Evolutionary conservation across 805 yeast species (phyloP), one percentile per base, ranked within the genome.

Genomic region (Limtongia smithiae): DNA sequence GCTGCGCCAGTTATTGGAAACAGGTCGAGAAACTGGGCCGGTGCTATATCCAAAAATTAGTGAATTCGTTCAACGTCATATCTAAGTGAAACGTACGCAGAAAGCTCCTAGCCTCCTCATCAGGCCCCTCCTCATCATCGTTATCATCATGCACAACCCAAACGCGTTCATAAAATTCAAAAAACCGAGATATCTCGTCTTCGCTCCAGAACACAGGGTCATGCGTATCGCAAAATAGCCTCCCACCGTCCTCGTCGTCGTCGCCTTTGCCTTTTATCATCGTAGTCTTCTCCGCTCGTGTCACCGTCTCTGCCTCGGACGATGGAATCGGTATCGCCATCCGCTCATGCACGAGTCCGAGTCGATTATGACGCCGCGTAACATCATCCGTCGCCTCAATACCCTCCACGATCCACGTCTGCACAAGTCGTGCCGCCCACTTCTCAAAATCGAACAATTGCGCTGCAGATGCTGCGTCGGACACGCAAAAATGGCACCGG

Each of bases 361-460:
- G 33, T 15, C 38, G 15, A 18, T 50, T 31, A 18, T 25, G 31
- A 2, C n/a, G 14, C 9, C 15, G 30, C 27, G 50, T 44, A 11
- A 15, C 25, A 9, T 35, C 33, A 27, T 48, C 54, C 8, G 35
- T 27, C 18, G 18, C 21, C 11, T 46, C 46, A 47, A 44, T 43
- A 22, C 41, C 41, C 17, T 39, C 41, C 21, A 20, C 28, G 21
- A 51, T 21, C 52, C 48, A 33, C 4, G 34, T n/a, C 18, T 25
- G 12, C 2, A 43, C 14, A 3, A 54, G 15, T 20, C 15, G 32
- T 5, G 9, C 15, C 30, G 37, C 35, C 60, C 60, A 57, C 8
- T n/a, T 7, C n/a, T 25, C 22, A 59, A 59, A 57, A 18, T 57
- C 53, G 2, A 46, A 37, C 15, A 38, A 41, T 18, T 44, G 51